A percentile compares a stretch with the other conserved stretches of the same genome.
phyloP scores from a whole-genome alignment of 768 basidiomycete species.

The Tylopilus vinaceipallidus region DNA sequence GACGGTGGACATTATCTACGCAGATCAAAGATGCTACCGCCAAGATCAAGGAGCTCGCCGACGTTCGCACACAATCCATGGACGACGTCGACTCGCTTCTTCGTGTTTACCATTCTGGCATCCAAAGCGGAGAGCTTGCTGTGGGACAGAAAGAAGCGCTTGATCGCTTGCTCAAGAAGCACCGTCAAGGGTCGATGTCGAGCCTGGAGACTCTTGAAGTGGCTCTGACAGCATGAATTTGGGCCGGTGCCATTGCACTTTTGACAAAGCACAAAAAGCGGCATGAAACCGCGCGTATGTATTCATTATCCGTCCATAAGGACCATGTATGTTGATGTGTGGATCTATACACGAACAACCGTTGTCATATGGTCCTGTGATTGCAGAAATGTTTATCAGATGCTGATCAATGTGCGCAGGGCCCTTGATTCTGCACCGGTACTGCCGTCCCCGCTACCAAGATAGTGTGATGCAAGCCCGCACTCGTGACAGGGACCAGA shows the following conservation, averaged over 20 bases:
- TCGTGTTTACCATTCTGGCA: constrained; percentile 93
- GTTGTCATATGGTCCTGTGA: no score
- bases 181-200: constrained; percentile 44
- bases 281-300: constrained; percentile 12
- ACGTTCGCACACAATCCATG: constrained; percentile 98
- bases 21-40: constrained; percentile 97
- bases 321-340: constrained; percentile 6
- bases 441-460: no score
- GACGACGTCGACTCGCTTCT: constrained; percentile 98
- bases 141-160: constrained; percentile 94
- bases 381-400: no score
- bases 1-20: constrained; percentile 2
- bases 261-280: constrained; percentile 20
- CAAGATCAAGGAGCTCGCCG: constrained; percentile 99
- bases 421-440: no score
- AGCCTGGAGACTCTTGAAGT: background rate
- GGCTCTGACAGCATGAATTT: constrained; percentile 8
- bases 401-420: no score
- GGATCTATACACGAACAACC: background rate
- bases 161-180: constrained; percentile 80
- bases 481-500: no score
- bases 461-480: no score
- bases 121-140: constrained; percentile 86
- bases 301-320: constrained; percentile 11
- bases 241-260: background rate